Base-by-base conservation (phyloP, 306 rosid species). In the Rosa multiflora region DNA sequence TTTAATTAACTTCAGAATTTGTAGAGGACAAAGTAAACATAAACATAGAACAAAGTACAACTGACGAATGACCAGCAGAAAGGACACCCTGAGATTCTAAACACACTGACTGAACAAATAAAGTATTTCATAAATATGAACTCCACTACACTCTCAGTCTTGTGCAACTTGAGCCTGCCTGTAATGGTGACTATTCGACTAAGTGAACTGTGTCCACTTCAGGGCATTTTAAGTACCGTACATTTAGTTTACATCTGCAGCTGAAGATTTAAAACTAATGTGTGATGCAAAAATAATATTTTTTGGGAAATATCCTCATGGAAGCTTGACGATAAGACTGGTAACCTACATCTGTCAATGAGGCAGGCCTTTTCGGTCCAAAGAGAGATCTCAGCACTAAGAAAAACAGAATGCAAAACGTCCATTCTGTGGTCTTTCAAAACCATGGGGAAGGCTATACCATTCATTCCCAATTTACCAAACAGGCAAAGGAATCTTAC, bases 91-190 rank as follows among this genome's bases (percentile, higher is more conserved):
- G 42, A 73, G 26, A 55, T 7, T n/a, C 9, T 55, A 73, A 55
- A 73, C 9, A 43, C 29, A 56, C 29, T 56, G 23, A 56, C 51
- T n/a, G 21, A 74, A 21, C 37, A 26, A 49, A 6, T n/a, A 2
- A 39, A 53, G 47, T 55, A 46, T 55, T 73, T 55, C 21, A 73
- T n/a, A 6, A 14, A 73, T n/a, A 53, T 21, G 40, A 53, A 40
- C 77, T 73, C 67, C 67, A n/a, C 77, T 55, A 73, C 49, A 73
- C 8, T 23, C 1, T 35, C 39, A 37, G 64, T 51, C 39, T 43
- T 51, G 64, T 58, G 9, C 1, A 73, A 53, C 66, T 73, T 39
- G 32, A 39, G 49, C 49, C 49, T 23, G 68, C 18, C 68, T 29
- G 20, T 63, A 5, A 63, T 63, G 43, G 53, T 26, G 14, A 47